A percentile compares a stretch with the other conserved stretches of the same genome.
Evolutionary conservation across 129 eudicot genomes (phyloP).

Genomic region (Scalesia atractyloides): DNA sequence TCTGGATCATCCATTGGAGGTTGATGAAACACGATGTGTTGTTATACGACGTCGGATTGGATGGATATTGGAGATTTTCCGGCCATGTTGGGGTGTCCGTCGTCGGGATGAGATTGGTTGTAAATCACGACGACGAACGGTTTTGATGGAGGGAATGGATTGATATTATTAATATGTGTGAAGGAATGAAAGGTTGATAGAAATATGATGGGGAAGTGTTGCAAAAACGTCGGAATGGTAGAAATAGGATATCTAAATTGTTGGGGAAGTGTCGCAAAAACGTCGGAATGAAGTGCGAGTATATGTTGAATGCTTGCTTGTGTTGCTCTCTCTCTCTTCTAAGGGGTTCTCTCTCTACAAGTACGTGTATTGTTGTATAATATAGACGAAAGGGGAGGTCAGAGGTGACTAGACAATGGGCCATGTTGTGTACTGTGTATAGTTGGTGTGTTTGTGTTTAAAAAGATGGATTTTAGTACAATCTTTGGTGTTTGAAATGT

Average conservation of each 20-base stretch:
- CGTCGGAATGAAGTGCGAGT: slow-evolving; percentile 13
- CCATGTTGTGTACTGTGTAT: slow-evolving; percentile 9
- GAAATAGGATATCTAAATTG: slow-evolving; percentile 25
- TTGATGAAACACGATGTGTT: too few species aligned
- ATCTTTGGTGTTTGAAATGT: slow-evolving; percentile 5
- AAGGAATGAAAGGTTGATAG: slow-evolving; percentile 26
- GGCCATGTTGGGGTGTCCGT: slow-evolving; percentile 30
- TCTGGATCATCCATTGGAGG: background rate
- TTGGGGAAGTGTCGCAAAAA: slow-evolving; percentile 24
- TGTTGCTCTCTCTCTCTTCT: slow-evolving; percentile 1
- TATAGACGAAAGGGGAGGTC: background rate
- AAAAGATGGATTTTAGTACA: background rate
- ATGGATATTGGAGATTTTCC: background rate
- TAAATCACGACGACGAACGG: slow-evolving; percentile 25
- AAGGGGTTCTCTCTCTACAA: background rate
- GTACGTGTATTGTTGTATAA: too few species aligned
- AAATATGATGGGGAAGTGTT: slow-evolving; percentile 25
- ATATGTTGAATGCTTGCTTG: too few species aligned
- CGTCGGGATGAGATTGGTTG: background rate
- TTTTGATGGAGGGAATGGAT: background rate
- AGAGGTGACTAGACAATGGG: slow-evolving; percentile 12
- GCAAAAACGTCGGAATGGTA: slow-evolving; percentile 22
- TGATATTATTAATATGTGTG: slow-evolving; percentile 13
- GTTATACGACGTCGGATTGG: slow-evolving; percentile 18
- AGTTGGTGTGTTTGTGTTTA: background rate